Percentiles rank a stretch among this genome's conserved stretches.
These are phyloP conservation scores for Phlebiopsis flavidoalba DNA, from an alignment of 768 basidiomycete genomes.

Conservation along the genomic window DNA sequence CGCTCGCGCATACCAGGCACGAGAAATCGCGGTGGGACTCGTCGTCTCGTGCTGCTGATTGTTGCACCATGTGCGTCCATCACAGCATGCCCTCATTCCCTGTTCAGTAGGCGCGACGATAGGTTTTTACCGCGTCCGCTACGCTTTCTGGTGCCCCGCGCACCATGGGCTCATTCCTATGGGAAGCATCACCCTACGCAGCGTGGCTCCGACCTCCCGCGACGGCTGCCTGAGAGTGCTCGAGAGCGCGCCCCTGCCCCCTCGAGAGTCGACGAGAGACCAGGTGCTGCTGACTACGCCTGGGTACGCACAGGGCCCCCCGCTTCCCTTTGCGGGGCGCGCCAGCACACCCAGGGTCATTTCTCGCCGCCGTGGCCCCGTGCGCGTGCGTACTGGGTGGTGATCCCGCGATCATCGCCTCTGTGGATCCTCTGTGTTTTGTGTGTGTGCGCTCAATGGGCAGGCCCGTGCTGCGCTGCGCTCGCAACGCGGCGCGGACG, in stretches of 20 bases:
- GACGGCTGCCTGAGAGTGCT: conserved; percentile 1
- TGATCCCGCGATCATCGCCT: too few relatives aligned
- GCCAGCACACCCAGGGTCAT: not conserved
- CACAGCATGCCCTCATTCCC: not conserved
- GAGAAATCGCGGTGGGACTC: not conserved
- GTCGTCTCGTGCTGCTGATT: not conserved
- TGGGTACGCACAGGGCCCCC: not conserved
- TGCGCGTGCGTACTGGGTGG: too few relatives aligned
- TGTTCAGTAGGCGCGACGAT: not conserved
- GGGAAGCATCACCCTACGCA: conserved; percentile 1
- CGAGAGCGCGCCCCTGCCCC: conserved; percentile 2
- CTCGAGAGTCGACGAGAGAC: not conserved
- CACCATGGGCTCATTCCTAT: conserved; percentile 6
- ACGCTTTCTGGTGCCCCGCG: not conserved
- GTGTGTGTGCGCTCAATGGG: not conserved
- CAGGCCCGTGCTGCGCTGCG: not conserved
- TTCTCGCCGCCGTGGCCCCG: not conserved
- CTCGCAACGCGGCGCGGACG: too few relatives aligned
- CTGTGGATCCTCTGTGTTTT: too few relatives aligned
- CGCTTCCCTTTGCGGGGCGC: not conserved
- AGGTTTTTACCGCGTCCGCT: conserved; percentile 5
- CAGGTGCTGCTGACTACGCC: not conserved
- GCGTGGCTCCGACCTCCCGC: conserved; percentile 1
- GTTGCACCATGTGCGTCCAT: not conserved
- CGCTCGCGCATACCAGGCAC: conserved; percentile 2